Evolutionary conservation across 106 monocot genomes (phyloP).

Genomic region (Dioscorea zingiberensis): DNA sequence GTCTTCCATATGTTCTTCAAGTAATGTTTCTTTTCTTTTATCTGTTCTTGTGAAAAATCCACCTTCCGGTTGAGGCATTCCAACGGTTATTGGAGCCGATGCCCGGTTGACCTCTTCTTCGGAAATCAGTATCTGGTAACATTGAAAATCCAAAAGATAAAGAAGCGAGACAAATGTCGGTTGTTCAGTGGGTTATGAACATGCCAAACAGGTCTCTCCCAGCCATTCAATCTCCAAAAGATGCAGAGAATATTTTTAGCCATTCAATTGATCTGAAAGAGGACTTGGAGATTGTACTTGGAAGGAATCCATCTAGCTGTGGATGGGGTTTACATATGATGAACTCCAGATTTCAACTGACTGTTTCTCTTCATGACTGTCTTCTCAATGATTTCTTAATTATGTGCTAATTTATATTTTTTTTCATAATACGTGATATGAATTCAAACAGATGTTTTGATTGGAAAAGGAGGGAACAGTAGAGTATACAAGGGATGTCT

Average conservation of each 20-base stretch:
- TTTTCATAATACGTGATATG: background rate
- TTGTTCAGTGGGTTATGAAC: conserved; percentile 94
- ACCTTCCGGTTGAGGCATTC: no score
- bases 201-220: conserved; percentile 56
- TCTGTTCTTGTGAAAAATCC: conserved; percentile 15
- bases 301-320: conserved; percentile 47
- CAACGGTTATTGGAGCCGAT: no score
- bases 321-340: conserved; percentile 55
- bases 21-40: no score
- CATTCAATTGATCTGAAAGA: no score
- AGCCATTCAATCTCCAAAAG: background rate
- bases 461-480: conserved; percentile 94
- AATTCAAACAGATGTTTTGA: conserved; percentile 58
- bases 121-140: conserved; percentile 13
- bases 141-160: conserved; percentile 12
- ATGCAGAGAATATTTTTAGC: background rate
- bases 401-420: background rate
- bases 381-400: conserved; percentile 27
- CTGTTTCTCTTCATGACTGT: conserved; percentile 66
- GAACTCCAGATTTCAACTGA: conserved; percentile 55
- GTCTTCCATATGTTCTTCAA: no score
- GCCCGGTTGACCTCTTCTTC: conserved; percentile 80
- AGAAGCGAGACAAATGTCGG: conserved; percentile 64
- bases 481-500: no score
- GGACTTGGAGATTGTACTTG: no score